Conservation (phyloP, 305 asterid species). For the Plantago coronopus region DNA sequence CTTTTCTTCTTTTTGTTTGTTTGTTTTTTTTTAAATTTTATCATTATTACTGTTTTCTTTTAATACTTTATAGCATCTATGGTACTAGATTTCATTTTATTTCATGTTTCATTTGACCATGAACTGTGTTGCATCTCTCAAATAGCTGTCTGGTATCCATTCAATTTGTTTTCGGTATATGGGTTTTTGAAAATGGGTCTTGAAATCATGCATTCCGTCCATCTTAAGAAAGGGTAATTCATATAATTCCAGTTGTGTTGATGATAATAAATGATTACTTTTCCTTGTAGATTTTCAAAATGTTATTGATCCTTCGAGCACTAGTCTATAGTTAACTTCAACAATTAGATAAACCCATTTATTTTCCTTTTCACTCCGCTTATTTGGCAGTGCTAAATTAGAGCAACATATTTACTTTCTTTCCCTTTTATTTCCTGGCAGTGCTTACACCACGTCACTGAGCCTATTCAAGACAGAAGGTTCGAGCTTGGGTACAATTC, state of each 20-base stretch:
- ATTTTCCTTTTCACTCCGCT: no score
- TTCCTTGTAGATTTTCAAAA: slow-evolving; percentile 2
- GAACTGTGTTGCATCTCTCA: not conserved
- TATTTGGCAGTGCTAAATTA: no score
- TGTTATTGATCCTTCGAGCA: slow-evolving; percentile 18
- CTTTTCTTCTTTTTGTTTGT: no score
- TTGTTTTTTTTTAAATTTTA: no score
- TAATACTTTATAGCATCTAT: no score
- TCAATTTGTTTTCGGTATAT: not conserved
- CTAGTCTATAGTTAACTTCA: slow-evolving; percentile 10
- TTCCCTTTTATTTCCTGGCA: slow-evolving; percentile 36
- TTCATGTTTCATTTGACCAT: not conserved
- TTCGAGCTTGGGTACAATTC: slow-evolving; percentile 42
- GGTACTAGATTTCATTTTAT: not conserved
- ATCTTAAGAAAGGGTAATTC: no score
- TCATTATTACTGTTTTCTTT: no score
- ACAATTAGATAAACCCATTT: slow-evolving; percentile 21
- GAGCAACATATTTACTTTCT: slow-evolving; percentile 23
- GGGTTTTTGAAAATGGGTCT: not conserved
- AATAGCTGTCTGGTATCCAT: not conserved
- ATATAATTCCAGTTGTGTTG: no score
- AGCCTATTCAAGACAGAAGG: slow-evolving; percentile 45
- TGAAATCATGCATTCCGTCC: not conserved
- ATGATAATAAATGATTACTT: not conserved
- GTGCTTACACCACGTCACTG: slow-evolving; percentile 77